Evolutionary conservation across 1,139 yeast species (phyloP).

Genomic region (Yamadazyma mexicana): DNA sequence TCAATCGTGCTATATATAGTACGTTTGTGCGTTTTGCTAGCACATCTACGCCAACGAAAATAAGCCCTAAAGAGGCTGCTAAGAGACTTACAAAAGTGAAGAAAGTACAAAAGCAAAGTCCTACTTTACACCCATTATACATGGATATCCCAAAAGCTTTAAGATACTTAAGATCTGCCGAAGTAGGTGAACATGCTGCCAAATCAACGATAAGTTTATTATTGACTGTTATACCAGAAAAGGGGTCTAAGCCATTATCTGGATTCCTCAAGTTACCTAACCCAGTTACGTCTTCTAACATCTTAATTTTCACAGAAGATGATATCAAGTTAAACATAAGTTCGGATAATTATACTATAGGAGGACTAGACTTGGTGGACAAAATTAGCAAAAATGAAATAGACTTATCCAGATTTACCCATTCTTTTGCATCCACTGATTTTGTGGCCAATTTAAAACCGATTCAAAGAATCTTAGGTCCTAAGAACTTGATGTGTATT

Average conservation of each 20-base stretch:
- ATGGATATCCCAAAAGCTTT: conserved; percentile 75
- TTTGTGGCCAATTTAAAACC: conserved; percentile 59
- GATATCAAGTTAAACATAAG: conserved; percentile 27
- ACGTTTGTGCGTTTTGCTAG: conserved; percentile 3
- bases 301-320: conserved; percentile 68
- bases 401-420: conserved; percentile 61
- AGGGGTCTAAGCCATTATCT: conserved; percentile 71
- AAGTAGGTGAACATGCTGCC: conserved; percentile 75
- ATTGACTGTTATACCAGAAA: conserved; percentile 70
- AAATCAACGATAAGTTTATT: conserved; percentile 70
- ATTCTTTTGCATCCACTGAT: conserved; percentile 85
- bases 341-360: conserved; percentile 38
- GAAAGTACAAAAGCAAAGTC: conserved; percentile 44
- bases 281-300: conserved; percentile 62
- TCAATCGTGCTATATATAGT: neutral
- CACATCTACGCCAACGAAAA: conserved; percentile 5
- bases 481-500: conserved; percentile 86
- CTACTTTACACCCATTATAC: conserved; percentile 58
- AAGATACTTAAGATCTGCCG: conserved; percentile 81
- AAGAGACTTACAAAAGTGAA: conserved; percentile 36
- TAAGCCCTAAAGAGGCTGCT: conserved; percentile 23
- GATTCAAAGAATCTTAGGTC: conserved; percentile 81
- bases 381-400: conserved; percentile 56
- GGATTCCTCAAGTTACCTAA: conserved; percentile 81
- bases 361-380: conserved; percentile 72